Percentiles rank a stretch among this genome's conserved stretches.
Conservation (phyloP, 768 basidiomycete species). For the Lactarius sanguifluus region DNA sequence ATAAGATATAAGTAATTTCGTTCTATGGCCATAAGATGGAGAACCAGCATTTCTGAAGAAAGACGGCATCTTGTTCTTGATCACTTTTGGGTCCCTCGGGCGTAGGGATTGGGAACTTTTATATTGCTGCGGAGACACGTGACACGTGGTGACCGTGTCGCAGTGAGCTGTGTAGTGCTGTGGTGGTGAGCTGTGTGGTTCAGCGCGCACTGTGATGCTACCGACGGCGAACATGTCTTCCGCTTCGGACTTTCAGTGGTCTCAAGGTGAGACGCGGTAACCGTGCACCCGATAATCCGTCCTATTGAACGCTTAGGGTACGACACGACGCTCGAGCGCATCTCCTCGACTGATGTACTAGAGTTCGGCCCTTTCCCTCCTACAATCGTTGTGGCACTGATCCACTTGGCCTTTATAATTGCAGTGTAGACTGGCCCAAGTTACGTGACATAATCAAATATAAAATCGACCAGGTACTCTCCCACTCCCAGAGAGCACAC, state of each 20-base stretch:
- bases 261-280: slow-evolving; percentile 24
- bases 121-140: neutral
- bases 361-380: slow-evolving; percentile 42
- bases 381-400: neutral
- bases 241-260: slow-evolving; percentile 22
- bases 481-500: slow-evolving; percentile 9
- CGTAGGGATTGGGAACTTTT: neutral
- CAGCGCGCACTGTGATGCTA: neutral
- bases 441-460: slow-evolving; percentile 72
- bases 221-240: slow-evolving; percentile 12
- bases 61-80: slow-evolving; percentile 5
- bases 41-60: neutral
- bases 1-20: slow-evolving; percentile 58
- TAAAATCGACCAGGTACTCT: slow-evolving; percentile 62
- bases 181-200: neutral
- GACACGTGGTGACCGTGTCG: no score
- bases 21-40: slow-evolving; percentile 7
- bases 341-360: slow-evolving; percentile 63
- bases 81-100: neutral
- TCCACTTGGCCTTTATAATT: neutral
- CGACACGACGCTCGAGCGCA: slow-evolving; percentile 55
- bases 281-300: neutral
- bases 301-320: slow-evolving; percentile 45
- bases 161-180: neutral
- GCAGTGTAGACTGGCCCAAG: slow-evolving; percentile 66